Evolutionary conservation across 495 filamentous ascomycete species (phyloP).

Genomic region (Tuber brumale): DNA sequence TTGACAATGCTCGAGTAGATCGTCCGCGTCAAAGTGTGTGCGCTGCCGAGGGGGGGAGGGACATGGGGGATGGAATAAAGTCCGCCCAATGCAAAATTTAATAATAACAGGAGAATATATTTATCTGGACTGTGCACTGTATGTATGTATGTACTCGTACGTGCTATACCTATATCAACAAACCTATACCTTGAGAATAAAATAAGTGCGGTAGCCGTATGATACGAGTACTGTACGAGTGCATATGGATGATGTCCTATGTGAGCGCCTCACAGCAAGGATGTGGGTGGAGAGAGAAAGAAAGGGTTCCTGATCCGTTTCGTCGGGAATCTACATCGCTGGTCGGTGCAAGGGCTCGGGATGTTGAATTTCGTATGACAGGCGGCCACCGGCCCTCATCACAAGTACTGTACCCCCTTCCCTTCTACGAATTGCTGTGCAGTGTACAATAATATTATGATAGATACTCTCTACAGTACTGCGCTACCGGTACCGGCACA

Average conservation of each 20-base stretch:
- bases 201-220: background rate
- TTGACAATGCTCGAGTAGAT: slow-evolving; percentile 10
- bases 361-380: slow-evolving; percentile 12
- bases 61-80: background rate
- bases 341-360: slow-evolving; percentile 23
- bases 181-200: background rate
- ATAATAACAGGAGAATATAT: background rate
- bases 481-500: too few relatives aligned
- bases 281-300: slow-evolving; percentile 9
- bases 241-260: slow-evolving; percentile 8
- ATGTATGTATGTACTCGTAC: background rate
- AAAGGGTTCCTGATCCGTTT: slow-evolving; percentile 37
- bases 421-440: slow-evolving; percentile 8
- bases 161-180: background rate
- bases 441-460: too few relatives aligned
- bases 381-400: slow-evolving; percentile 6
- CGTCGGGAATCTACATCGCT: slow-evolving; percentile 38
- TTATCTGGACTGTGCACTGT: background rate
- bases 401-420: background rate
- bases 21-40: slow-evolving; percentile 13
- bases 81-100: slow-evolving; percentile 1
- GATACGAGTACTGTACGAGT: background rate
- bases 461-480: background rate
- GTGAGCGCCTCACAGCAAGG: slow-evolving; percentile 12
- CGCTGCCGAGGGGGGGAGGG: slow-evolving; percentile 13